Conservation (phyloP, 768 basidiomycete genomes). For the Grammothele lineata region DNA sequence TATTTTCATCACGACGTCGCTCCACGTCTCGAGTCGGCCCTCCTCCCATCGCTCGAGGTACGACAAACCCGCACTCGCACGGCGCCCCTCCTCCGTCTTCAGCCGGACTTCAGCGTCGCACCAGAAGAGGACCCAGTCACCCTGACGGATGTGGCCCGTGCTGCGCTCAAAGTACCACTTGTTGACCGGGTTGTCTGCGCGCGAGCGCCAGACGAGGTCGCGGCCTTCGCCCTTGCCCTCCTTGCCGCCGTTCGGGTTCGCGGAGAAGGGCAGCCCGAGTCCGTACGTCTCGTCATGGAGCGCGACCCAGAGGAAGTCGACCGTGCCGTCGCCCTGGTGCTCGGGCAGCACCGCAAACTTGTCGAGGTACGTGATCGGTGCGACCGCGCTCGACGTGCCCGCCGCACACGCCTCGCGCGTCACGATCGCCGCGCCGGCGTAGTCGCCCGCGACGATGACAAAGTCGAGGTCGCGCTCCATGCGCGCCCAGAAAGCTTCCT, state of each 20-base stretch:
- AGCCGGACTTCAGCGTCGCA: conserved; percentile 92
- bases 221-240: conserved; percentile 86
- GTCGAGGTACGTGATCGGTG: conserved; percentile 87
- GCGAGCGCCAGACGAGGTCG: conserved; percentile 94
- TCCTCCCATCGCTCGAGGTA: conserved; percentile 76
- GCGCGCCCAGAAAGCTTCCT: conserved; percentile 72
- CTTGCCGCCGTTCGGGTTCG: conserved; percentile 93
- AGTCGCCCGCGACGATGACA: conserved; percentile 91
- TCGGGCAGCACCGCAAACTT: conserved; percentile 96
- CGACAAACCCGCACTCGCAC: conserved; percentile 59
- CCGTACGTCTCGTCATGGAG: conserved; percentile 98
- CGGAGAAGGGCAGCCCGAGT: conserved; percentile 87
- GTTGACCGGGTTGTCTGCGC: conserved; percentile 93
- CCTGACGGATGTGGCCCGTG: conserved; percentile 83
- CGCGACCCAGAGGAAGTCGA: conserved; percentile 99
- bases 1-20: conserved; percentile 58
- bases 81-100: conserved; percentile 61
- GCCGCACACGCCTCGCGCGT: conserved; percentile 49
- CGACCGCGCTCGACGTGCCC: conserved; percentile 21
- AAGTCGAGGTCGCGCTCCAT: conserved; percentile 81
- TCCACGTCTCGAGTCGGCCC: conserved; percentile 69
- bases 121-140: conserved; percentile 95
- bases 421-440: conserved; percentile 91
- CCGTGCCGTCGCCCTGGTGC: conserved; percentile 97
- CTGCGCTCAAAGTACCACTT: conserved; percentile 99